Base-by-base conservation (phyloP, 2,329 filamentous ascomycete genomes). In the Cladosporium sp. region DNA sequence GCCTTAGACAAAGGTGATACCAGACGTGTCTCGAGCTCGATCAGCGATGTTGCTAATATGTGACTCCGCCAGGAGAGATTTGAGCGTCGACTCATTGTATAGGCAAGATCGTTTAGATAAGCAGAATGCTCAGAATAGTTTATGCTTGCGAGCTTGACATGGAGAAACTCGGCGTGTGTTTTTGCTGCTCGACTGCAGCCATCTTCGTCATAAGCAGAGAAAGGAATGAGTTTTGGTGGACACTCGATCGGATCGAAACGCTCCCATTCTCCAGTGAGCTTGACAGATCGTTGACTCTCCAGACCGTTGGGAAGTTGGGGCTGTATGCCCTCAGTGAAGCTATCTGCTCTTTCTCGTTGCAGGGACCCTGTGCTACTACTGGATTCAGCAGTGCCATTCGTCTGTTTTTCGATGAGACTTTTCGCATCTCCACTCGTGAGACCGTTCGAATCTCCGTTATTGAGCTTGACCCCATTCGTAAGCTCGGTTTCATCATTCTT, bases 121-220 rank as follows among this genome's bases (percentile, higher is more conserved):
- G 42, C 40, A 19, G 28, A 25, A 22, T n/a, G 9, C n/a, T 44
- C 40, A 0, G 13, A 13, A 15, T 8, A n/a, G 19, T 12, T 8
- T 3, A 44, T 51, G n/a, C 13, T 3, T 67, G 73, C 5, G 70
- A 64, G 62, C 66, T 71, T 22, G 22, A 37, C 15, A 72, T 88
- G n/a, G 4, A 60, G 36, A 36, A 58, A 57, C 13, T 32, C 28
- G 13, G 44, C 44, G 3, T 57, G 54, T 8, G 36, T 17, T 20
- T 42, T 57, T 17, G 54, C 45, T 13, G 36, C 49, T 24, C 54
- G 42, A n/a, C 32, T 37, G 44, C 48, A 37, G 15, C 54, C 54
- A 9, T 57, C 44, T 37, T 57, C 54, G 17, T 57, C 54, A 22
- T 51, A 57, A 32, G 54, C 45, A 32, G 44, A 39, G 3, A 57